A percentile compares a stretch with the other conserved stretches of the same genome.
Evolutionary conservation across 306 rosid species (phyloP).

Genomic region (Begonia loranthoides): DNA sequence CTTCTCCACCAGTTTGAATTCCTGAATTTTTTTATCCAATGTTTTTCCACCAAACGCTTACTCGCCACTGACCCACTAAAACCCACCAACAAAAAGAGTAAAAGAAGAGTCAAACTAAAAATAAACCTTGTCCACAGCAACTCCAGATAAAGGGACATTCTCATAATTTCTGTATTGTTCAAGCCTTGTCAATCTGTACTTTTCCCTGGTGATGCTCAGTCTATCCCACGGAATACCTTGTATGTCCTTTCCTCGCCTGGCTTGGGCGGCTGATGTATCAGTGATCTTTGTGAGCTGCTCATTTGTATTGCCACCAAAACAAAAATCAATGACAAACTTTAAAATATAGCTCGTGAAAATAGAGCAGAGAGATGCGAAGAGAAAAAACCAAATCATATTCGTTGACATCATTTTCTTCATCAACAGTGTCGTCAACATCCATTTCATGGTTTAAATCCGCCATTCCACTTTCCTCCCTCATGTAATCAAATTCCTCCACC

Average conservation of each 20-base stretch:
- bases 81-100: conserved; percentile 2
- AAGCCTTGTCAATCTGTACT: conserved; percentile 43
- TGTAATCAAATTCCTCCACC: conserved; percentile 16
- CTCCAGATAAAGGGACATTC: conserved; percentile 24
- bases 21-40: conserved; percentile 13
- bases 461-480: conserved; percentile 21
- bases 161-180: conserved; percentile 24
- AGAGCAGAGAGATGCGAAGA: neutral
- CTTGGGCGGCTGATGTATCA: conserved; percentile 52
- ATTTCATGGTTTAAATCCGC: conserved; percentile 21
- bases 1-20: conserved; percentile 30
- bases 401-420: conserved; percentile 15
- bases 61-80: too few relatives aligned
- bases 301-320: neutral
- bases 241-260: conserved; percentile 45
- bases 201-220: conserved; percentile 31
- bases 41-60: too few relatives aligned
- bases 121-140: conserved; percentile 36
- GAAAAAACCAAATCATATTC: conserved; percentile 25
- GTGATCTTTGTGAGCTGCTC: conserved; percentile 38
- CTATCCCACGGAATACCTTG: conserved; percentile 27
- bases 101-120: neutral
- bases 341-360: neutral
- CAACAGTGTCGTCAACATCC: conserved; percentile 14
- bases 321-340: too few relatives aligned